A percentile compares a stretch with the other conserved stretches of the same genome.
These are phyloP conservation scores for Stereum hirsutum DNA, from an alignment of 1,284 basidiomycete species.

Conservation along the genomic window DNA sequence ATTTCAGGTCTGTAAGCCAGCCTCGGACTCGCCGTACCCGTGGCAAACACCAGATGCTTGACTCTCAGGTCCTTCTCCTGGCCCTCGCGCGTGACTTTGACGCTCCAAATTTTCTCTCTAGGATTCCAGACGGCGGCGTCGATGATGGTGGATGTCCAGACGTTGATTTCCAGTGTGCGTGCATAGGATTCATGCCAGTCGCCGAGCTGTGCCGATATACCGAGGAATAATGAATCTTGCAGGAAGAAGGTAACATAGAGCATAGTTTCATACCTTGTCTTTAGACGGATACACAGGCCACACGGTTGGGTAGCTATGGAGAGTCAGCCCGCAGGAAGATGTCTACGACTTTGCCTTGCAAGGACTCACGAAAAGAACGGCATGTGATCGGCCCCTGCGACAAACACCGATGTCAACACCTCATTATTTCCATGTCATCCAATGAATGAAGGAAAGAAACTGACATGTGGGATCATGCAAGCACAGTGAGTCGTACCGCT, in stretches of 20 bases:
- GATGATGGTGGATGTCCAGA: slow-evolving; percentile 52
- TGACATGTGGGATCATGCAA: slow-evolving; percentile 60
- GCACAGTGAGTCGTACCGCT: slow-evolving; percentile 49
- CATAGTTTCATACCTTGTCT: slow-evolving; percentile 31
- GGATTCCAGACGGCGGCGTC: slow-evolving; percentile 32
- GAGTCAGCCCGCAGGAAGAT: too few species aligned
- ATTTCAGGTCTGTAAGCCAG: slow-evolving; percentile 36
- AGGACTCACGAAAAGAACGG: slow-evolving; percentile 44
- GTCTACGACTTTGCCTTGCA: too few species aligned
- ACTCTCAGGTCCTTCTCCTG: slow-evolving; percentile 38
- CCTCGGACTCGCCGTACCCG: slow-evolving; percentile 51
- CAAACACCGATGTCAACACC: too few species aligned
- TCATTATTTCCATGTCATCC: too few species aligned
- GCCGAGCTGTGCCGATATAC: slow-evolving; percentile 33
- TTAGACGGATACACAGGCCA: slow-evolving; percentile 60
- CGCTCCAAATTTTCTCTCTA: slow-evolving; percentile 39
- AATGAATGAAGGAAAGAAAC: slow-evolving; percentile 10
- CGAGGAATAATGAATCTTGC: too few species aligned
- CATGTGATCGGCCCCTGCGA: slow-evolving; percentile 21
- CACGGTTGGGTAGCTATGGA: slow-evolving; percentile 33
- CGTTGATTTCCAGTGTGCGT: slow-evolving; percentile 50
- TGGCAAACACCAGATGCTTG: slow-evolving; percentile 52
- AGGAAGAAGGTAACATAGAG: too few species aligned
- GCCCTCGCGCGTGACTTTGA: slow-evolving; percentile 37
- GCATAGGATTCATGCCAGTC: slow-evolving; percentile 66